Evolutionary conservation across 2,329 filamentous ascomycete species (phyloP), one percentile per base, ranked within the genome.

Genomic region (Calonectria crousiana): DNA sequence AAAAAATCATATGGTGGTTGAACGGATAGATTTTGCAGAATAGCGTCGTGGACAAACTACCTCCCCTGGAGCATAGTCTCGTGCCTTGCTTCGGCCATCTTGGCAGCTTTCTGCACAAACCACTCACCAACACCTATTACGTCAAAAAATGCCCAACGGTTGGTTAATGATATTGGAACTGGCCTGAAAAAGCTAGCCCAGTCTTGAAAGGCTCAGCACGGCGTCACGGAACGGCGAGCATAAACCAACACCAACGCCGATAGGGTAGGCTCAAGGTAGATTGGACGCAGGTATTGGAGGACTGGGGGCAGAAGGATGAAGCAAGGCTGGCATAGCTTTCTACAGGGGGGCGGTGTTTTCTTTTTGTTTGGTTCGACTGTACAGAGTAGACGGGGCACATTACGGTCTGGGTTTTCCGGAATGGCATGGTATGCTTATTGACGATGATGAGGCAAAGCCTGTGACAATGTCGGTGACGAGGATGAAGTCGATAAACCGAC

Each of bases 351-450:
- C 47, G 60, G 74, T 16, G 69, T 72, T 78, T 73, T 79, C 30
- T 52, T 76, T 75, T 77, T 74, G 51, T 74, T 79, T 67, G 44
- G 67, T 71, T 79, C 74, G 65, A 72, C 75, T 80, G 76, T 77
- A 75, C 74, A 74, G 73, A 74, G 70, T 74, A 80, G 71, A 77
- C 44, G 67, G 66, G 72, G 67, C 69, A 76, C 74, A 75, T 36
- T 72, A 76, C 67, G 76, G 66, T 74, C 72, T 76, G 67, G 47
- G 75, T 76, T 76, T 71, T 77, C 65, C 75, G 56, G 60, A 62
- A 64, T 73, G 71, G 72, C 62, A 74, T 73, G 71, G 67, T 56
- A 78, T 73, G 73, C 52, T 68, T 78, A 75, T 78, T 69, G 67
- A 78, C 58, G 47, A 49, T 51, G 28, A 58, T 68, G 44, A 56